Evolutionary conservation across 768 basidiomycete genomes (phyloP).

Genomic region (Mycena metata): DNA sequence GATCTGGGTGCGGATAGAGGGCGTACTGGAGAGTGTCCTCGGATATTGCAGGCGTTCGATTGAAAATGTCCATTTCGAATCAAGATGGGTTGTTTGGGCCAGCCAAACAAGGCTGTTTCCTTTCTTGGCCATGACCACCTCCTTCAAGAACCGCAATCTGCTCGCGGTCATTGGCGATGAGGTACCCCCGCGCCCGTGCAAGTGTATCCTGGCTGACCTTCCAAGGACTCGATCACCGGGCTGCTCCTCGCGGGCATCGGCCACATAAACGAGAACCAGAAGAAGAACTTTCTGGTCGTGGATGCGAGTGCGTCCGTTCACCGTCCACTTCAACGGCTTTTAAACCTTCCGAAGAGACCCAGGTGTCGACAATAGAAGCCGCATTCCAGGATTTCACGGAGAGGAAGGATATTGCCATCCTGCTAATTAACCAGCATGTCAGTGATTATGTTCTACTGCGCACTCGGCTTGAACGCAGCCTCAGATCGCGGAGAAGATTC

Average conservation of each 20-base stretch:
- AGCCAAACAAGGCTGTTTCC: conserved; percentile 27
- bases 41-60: conserved; percentile 80
- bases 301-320: conserved; percentile 81
- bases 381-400: conserved; percentile 96
- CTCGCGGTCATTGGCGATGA: conserved; percentile 99
- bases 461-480: conserved; percentile 19
- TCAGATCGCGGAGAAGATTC: conserved; percentile 97
- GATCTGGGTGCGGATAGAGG: conserved; percentile 70
- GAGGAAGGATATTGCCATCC: conserved; percentile 94
- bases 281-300: conserved; percentile 98
- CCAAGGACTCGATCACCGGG: conserved; percentile 96
- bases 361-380: conserved; percentile 89
- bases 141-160: conserved; percentile 86
- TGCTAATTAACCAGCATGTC: conserved; percentile 99
- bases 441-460: conserved; percentile 45
- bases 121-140: conserved; percentile 60
- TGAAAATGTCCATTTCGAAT: conserved; percentile 73
- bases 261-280: conserved; percentile 89
- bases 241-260: conserved; percentile 95
- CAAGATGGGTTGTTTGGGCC: conserved; percentile 16
- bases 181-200: conserved; percentile 57
- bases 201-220: conserved; percentile 30
- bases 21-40: conserved; percentile 89
- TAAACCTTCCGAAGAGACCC: conserved; percentile 76
- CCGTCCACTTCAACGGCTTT: not conserved